phyloP scores from a whole-genome alignment of 805 yeast species.

The Zygosaccharomyces bailii region DNA sequence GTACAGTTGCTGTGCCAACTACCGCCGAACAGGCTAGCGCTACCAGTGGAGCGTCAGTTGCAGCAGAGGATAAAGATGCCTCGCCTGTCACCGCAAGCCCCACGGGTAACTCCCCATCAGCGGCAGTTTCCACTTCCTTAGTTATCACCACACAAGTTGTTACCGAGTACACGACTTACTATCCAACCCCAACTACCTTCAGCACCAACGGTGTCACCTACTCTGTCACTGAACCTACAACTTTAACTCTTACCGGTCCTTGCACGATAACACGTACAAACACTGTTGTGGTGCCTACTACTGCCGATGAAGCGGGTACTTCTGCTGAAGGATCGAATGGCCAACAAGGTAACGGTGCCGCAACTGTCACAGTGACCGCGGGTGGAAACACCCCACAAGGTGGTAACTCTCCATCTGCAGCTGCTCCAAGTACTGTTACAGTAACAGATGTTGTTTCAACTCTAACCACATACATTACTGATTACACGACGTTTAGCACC shows the following conservation, averaged over 20 bases:
- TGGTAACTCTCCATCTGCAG: background rate
- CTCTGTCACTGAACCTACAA: conserved; percentile 74
- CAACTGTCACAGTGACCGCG: background rate
- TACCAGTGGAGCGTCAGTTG: too few relatives aligned
- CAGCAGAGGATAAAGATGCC: too few relatives aligned
- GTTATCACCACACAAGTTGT: conserved; percentile 16
- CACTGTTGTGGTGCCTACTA: background rate
- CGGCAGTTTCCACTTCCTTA: too few relatives aligned
- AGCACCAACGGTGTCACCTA: conserved; percentile 63
- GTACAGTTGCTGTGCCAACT: background rate
- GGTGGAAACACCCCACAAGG: background rate
- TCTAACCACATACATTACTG: conserved; percentile 77
- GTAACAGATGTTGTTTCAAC: background rate
- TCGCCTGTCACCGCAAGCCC: background rate
- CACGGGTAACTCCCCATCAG: background rate
- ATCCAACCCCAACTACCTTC: conserved; percentile 69
- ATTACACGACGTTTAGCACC: conserved; percentile 59
- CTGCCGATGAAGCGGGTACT: background rate
- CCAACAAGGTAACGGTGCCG: too few relatives aligned
- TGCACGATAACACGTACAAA: conserved; percentile 53
- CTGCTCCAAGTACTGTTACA: background rate
- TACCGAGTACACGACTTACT: conserved; percentile 60
- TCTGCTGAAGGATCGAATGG: too few relatives aligned
- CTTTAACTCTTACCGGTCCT: conserved; percentile 81
- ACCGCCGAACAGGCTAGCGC: background rate